Percentiles rank a stretch among this genome's conserved stretches.
phyloP scores from a whole-genome alignment of 2,329 filamentous ascomycete genomes.

The Alternaria gansuensis region DNA sequence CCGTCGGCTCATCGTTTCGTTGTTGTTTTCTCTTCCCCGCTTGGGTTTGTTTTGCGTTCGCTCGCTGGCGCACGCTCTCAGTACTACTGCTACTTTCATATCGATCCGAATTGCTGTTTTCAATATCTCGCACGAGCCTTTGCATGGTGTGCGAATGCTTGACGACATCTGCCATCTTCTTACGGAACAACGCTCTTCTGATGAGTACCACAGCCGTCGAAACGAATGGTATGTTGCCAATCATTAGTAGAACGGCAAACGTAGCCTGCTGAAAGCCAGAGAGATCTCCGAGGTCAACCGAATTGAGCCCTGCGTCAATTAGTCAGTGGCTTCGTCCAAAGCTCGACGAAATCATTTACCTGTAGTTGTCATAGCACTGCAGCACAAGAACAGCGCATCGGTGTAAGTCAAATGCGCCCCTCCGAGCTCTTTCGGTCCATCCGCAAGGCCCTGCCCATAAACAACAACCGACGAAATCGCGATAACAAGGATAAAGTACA shows the following conservation, averaged over 20 bases:
- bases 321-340: not conserved
- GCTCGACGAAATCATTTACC: slow-evolving; percentile 13
- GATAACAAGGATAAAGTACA: slow-evolving; percentile 43
- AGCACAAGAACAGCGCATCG: slow-evolving; percentile 41
- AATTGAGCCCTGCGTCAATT: slow-evolving; percentile 34
- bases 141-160: slow-evolving; percentile 39
- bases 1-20: slow-evolving; percentile 7
- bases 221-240: slow-evolving; percentile 46
- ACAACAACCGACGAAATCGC: slow-evolving; percentile 40
- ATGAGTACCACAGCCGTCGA: slow-evolving; percentile 43
- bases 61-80: slow-evolving; percentile 17
- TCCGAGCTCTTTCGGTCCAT: slow-evolving; percentile 31
- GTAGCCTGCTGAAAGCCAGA: slow-evolving; percentile 43
- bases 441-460: slow-evolving; percentile 40
- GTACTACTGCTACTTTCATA: slow-evolving; percentile 17
- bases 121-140: slow-evolving; percentile 38
- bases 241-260: slow-evolving; percentile 37
- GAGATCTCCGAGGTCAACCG: slow-evolving; percentile 37
- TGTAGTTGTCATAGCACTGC: slow-evolving; percentile 47
- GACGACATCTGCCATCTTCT: slow-evolving; percentile 41
- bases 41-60: not conserved
- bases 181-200: slow-evolving; percentile 37
- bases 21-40: slow-evolving; percentile 5
- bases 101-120: slow-evolving; percentile 22
- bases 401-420: slow-evolving; percentile 36